Evolutionary conservation across 2,329 filamentous ascomycete species (phyloP).

Genomic region (Teratosphaeria epicoccoides): DNA sequence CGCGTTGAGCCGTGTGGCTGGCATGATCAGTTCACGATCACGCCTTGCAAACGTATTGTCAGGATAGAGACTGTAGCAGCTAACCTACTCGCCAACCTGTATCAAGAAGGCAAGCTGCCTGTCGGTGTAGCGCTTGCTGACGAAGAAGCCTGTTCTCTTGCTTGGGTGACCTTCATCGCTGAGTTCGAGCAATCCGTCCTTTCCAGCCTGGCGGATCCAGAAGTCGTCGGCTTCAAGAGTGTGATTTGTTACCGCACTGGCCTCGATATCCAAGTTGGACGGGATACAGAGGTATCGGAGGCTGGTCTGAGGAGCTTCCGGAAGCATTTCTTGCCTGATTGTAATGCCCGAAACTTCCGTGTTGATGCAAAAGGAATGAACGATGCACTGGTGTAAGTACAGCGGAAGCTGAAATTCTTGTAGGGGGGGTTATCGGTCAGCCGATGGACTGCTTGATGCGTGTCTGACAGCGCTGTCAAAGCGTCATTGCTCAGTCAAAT

Average conservation of each 20-base stretch:
- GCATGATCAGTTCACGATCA: conserved; percentile 56
- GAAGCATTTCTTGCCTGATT: conserved; percentile 31
- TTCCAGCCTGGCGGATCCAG: conserved; percentile 49
- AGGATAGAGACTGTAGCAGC: conserved; percentile 65
- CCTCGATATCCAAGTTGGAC: conserved; percentile 48
- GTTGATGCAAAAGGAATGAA: conserved; percentile 57
- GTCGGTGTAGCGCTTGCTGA: conserved; percentile 19
- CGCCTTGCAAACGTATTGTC: conserved; percentile 60
- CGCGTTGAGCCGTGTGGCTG: conserved; percentile 50
- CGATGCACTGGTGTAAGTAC: conserved; percentile 58
- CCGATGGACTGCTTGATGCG: too few relatives aligned
- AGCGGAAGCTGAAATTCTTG: too few relatives aligned
- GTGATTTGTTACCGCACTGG: conserved; percentile 75
- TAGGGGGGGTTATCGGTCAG: too few relatives aligned
- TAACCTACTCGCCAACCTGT: conserved; percentile 44
- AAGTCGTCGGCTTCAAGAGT: conserved; percentile 72
- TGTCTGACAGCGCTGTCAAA: too few relatives aligned
- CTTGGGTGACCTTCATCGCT: conserved; percentile 36
- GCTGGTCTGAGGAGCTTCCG: conserved; percentile 26
- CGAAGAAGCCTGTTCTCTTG: conserved; percentile 20
- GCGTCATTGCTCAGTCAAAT: too few relatives aligned
- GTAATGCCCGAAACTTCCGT: conserved; percentile 34
- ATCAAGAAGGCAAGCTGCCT: conserved; percentile 21
- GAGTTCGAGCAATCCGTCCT: conserved; percentile 45
- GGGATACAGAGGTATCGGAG: conserved; percentile 28